phyloP scores from a whole-genome alignment of 2,329 filamentous ascomycete species.

The Botrytis fragariae region DNA sequence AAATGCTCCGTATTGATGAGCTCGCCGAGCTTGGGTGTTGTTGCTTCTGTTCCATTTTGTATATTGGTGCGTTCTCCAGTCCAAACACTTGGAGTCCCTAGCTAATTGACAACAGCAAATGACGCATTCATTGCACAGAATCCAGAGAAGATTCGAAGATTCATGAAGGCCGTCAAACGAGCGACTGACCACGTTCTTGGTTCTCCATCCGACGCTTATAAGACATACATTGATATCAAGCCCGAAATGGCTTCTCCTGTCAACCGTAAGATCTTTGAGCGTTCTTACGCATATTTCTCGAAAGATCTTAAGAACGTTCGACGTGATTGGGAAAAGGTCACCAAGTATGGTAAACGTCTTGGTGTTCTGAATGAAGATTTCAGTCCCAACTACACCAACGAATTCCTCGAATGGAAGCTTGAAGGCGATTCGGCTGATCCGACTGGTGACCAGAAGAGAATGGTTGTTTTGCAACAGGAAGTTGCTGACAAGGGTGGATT shows the following conservation, averaged over 20 bases:
- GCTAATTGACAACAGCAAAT: conserved; percentile 45
- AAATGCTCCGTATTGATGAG: conserved; percentile 80
- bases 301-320: conserved; percentile 70
- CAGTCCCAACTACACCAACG: conserved; percentile 71
- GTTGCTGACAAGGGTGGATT: conserved; percentile 66
- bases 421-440: conserved; percentile 66
- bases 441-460: conserved; percentile 70
- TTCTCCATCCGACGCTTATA: conserved; percentile 61
- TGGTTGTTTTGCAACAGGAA: conserved; percentile 65
- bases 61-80: conserved; percentile 55
- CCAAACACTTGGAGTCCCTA: not conserved
- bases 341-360: conserved; percentile 70
- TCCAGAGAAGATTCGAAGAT: conserved; percentile 63
- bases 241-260: conserved; percentile 64
- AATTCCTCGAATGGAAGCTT: conserved; percentile 64
- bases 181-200: conserved; percentile 71
- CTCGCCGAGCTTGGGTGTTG: conserved; percentile 77
- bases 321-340: conserved; percentile 77
- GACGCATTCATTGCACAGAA: conserved; percentile 65
- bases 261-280: conserved; percentile 78
- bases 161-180: conserved; percentile 70
- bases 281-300: conserved; percentile 74
- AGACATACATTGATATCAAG: conserved; percentile 70
- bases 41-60: conserved; percentile 80
- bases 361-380: conserved; percentile 64